phyloP scores from a whole-genome alignment of 495 filamentous ascomycete species.

The Cetradonia linearis region DNA sequence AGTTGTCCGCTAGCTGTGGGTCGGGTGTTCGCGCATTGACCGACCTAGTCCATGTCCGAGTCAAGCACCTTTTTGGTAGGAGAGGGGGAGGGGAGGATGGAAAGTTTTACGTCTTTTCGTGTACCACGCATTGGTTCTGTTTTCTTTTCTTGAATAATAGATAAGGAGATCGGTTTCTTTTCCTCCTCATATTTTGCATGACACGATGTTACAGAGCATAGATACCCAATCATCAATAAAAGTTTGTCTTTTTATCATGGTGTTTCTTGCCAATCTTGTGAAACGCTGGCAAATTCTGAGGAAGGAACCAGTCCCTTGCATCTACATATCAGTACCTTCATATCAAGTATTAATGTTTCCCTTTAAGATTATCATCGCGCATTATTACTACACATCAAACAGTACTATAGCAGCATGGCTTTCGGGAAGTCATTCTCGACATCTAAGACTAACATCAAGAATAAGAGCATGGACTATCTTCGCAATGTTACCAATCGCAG shows the following conservation, averaged over 20 bases:
- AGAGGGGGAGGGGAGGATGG: not conserved
- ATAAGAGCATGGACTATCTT: slow-evolving; percentile 1
- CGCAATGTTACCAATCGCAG: slow-evolving; percentile 5
- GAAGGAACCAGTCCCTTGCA: not conserved
- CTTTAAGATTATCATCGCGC: not conserved
- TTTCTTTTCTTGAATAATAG: too few species aligned
- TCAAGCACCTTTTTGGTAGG: not conserved
- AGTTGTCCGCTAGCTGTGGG: not conserved
- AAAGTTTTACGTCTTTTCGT: not conserved
- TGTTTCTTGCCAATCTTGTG: not conserved
- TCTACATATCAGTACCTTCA: not conserved
- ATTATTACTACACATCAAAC: not conserved
- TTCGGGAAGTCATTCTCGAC: not conserved
- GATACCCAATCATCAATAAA: slow-evolving; percentile 4
- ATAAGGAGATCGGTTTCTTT: not conserved
- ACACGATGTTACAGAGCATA: slow-evolving; percentile 2
- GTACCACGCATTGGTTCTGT: too few species aligned
- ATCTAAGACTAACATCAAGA: not conserved
- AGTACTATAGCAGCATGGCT: not conserved
- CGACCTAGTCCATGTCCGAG: not conserved
- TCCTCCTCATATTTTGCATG: not conserved
- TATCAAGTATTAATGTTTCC: too few species aligned
- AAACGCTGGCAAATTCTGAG: too few species aligned
- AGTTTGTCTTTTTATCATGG: not conserved
- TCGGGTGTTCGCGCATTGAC: not conserved